Evolutionary conservation across 78 protist species (phyloP), one percentile per base, ranked within the genome.

Genomic region (Cavenderia fasciculata): DNA sequence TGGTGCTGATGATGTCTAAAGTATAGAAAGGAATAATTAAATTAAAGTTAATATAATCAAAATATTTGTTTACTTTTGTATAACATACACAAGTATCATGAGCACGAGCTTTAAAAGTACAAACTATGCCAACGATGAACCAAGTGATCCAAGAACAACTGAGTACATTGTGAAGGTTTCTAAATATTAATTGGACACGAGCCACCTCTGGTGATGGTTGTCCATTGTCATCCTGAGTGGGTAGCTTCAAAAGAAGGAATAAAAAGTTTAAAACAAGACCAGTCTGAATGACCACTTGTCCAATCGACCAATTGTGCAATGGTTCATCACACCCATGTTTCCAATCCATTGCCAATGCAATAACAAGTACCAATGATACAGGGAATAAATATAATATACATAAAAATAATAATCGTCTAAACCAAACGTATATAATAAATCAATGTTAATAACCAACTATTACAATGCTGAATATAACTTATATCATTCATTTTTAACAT

Each of bases 41-140:
- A n/a, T 14, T n/a, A n/a, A 56, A 6, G 21, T 5, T 56, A n/a
- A 8, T 56, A 5, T 56, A 59, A 29, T 29, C 25, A 33, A 59
- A 6, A 12, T 31, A 59, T 16, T 31, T 18, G n/a, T n/a, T n/a
- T n/a, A n/a, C n/a, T n/a, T n/a, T n/a, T n/a, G 11, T 36, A 31
- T 10, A 7, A 74, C 68, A 18, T 74, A 74, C 84, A 74, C 84
- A 74, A 57, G 52, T 4, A 29, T 56, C 41, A 38, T n/a, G 8
- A n/a, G 40, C 4, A 7, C 25, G 34, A 29, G 84, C 25, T 74
- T 74, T 52, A 18, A 74, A 74, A 16, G 68, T 56, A 2, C 40
- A 56, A 16, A 74, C 57, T 1, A 34, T 14, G 41, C 84, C 84
- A 74, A 74, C 51, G 1, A 74, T 12, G 21, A 74, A 74, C 84